These are phyloP conservation scores for Saccharum spontaneum DNA, from an alignment of 176 grass and related monocot species.

Conservation along the genomic window DNA sequence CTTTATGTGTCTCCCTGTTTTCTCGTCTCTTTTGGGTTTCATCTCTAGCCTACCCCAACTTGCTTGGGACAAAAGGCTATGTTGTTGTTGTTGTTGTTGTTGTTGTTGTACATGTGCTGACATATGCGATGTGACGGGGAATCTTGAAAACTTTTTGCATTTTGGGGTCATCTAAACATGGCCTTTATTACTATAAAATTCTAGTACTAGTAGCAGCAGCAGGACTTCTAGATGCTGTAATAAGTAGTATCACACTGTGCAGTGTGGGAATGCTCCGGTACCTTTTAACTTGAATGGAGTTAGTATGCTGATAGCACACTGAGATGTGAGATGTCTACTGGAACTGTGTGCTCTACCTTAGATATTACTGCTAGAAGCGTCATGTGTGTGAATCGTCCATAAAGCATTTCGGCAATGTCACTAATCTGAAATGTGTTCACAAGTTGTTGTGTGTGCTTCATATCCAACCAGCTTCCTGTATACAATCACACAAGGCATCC, in stretches of 20 bases:
- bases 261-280: neutral
- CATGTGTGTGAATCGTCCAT: neutral
- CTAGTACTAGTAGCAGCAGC: neutral
- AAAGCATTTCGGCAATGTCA: neutral
- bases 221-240: neutral
- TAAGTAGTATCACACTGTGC: neutral
- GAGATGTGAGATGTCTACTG: neutral
- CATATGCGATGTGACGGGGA: no score
- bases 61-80: no score
- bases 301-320: no score
- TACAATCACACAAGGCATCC: neutral
- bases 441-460: neutral
- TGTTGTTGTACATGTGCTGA: no score
- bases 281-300: neutral
- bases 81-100: no score
- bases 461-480: neutral
- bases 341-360: neutral
- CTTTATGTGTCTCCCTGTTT: no score
- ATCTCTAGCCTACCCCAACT: no score
- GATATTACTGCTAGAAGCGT: neutral
- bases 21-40: no score
- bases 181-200: neutral
- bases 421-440: neutral
- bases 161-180: no score
- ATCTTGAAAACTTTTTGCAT: no score